These are phyloP conservation scores for Diutina catenulata DNA, from an alignment of 1,139 yeast genomes.

Conservation along the genomic window DNA sequence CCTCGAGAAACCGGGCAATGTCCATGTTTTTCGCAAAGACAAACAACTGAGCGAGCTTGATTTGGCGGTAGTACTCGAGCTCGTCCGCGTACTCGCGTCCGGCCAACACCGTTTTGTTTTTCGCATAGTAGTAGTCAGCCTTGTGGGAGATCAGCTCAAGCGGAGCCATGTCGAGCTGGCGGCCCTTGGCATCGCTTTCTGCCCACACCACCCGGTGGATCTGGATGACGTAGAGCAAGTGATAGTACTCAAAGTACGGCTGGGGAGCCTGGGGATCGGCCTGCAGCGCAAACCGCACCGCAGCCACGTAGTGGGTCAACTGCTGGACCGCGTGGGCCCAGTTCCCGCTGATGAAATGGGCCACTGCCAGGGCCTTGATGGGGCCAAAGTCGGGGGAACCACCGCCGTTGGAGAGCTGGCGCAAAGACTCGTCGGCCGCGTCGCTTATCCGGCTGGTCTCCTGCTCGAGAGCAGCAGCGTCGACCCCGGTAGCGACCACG, in stretches of 20 bases:
- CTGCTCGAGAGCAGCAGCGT: neutral
- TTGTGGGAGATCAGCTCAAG: neutral
- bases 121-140: neutral
- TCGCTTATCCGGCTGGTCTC: no score
- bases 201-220: neutral
- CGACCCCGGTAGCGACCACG: neutral
- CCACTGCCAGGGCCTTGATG: neutral
- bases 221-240: neutral
- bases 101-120: neutral
- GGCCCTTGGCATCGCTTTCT: neutral
- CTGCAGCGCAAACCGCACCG: neutral
- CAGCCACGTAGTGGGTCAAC: neutral
- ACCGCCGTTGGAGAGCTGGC: neutral
- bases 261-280: neutral
- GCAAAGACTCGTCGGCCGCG: neutral
- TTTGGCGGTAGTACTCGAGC: neutral
- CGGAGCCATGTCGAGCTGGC: neutral
- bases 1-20: neutral
- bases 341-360: neutral
- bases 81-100: neutral
- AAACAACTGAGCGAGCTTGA: neutral
- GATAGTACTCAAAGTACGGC: neutral
- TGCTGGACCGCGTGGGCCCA: neutral
- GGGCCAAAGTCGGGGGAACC: neutral
- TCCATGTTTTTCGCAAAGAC: neutral